Base-by-base conservation (phyloP, 1,139 yeast species). In the Meyerozyma sp. region DNA sequence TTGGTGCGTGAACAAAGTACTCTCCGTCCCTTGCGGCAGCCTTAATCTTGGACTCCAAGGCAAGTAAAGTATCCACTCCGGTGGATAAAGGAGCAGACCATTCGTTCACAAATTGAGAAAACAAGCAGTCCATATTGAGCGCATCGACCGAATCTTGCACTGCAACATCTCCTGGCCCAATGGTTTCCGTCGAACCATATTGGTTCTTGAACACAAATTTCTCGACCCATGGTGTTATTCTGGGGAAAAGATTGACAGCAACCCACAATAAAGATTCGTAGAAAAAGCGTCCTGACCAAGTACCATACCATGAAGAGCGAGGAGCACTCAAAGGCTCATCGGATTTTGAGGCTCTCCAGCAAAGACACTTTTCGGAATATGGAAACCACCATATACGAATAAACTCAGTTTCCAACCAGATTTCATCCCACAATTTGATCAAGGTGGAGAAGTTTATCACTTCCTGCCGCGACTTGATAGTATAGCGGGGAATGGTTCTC, bases 351-450 rank as follows among this genome's bases (percentile, higher is more conserved):
- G 95, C 98, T 58, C 95, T 79, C 97, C 98, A 93, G 42, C 90
- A 69, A 30, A 90, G 82, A 68, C 96, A 88, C 55, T 84, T 84
- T 44, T 79, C 79, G 20, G 94, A 76, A 62, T 93, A 93, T 1
- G 98, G 98, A 63, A 87, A 93, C 98, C 98, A 93, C 98, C 98
- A 93, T 41, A 90, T 79, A 50, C 98, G 78, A 39, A 89, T 84
- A 56, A 82, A 93, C 65, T 93, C 98, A n/a, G 91, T 77, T 43
- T 88, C 82, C 8, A 88, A 79, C 96, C 98, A 93, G 38, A 91
- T 66, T 13, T 74, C 70, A 46, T 81, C 82, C 90, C 94, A 81
- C 55, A 77, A 67, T 14, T 73, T 70, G 53, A 90, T 63, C 40
- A 91, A 68, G 8, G 89, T 78, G 28, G 83, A 84, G 58, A 91